Conservation (phyloP, 768 basidiomycete species). For the Serpula lacrymans region DNA sequence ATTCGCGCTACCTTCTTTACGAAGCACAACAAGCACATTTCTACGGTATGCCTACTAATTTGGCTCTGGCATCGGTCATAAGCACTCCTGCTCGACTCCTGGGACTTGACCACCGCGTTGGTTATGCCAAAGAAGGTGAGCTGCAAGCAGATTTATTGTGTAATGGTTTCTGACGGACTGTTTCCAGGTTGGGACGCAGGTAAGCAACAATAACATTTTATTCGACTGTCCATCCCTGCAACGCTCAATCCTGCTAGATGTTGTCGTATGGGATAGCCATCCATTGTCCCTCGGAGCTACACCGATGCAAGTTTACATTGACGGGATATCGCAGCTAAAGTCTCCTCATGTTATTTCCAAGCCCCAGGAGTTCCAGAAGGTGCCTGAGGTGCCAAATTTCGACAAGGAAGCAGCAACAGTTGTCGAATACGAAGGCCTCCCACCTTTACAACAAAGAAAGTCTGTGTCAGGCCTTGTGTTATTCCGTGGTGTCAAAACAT, state of each 20-base stretch:
- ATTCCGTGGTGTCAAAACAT: neutral
- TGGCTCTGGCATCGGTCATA: conserved; percentile 69
- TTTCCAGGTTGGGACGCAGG: conserved; percentile 67
- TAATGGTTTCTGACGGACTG: neutral
- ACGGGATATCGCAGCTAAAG: conserved; percentile 71
- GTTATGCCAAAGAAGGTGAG: conserved; percentile 56
- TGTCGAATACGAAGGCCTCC: conserved; percentile 65
- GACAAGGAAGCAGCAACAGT: conserved; percentile 58
- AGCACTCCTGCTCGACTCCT: conserved; percentile 66
- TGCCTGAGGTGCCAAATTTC: conserved; percentile 59
- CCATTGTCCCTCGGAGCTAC: conserved; percentile 76
- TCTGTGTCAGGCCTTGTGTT: conserved; percentile 13
- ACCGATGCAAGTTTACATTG: conserved; percentile 79
- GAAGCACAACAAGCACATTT: conserved; percentile 68
- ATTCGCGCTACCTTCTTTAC: conserved; percentile 53
- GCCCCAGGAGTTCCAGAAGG: conserved; percentile 45
- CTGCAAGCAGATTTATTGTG: neutral
- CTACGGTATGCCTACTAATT: conserved; percentile 62
- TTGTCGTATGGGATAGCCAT: conserved; percentile 76
- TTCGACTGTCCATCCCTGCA: too few relatives aligned
- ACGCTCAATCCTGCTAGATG: conserved; percentile 40
- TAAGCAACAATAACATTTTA: conserved; percentile 27
- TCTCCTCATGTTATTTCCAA: conserved; percentile 50
- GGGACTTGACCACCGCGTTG: conserved; percentile 75
- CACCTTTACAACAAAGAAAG: conserved; percentile 47